Evolutionary conservation across 2,329 filamentous ascomycete species (phyloP), one percentile per base, ranked within the genome.

Genomic region (Epichloe elymi): DNA sequence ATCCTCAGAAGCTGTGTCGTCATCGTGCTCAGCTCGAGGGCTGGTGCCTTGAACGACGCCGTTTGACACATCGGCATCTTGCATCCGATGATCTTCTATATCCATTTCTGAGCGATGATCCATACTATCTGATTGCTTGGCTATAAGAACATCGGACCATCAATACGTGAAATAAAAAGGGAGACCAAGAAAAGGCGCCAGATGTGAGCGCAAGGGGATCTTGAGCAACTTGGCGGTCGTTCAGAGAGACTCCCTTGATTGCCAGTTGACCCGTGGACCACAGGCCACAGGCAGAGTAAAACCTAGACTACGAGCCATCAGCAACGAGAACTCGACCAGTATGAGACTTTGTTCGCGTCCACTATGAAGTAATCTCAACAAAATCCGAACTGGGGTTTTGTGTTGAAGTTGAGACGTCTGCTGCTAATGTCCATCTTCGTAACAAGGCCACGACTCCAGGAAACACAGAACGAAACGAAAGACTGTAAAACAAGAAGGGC

Each of bases 51-150:
- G 55, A 7, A 50, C 54, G 42, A 59, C 35, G 12, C 59, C 61
- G 45, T 65, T 67, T 5, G 59, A 37, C 26, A 51, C 53, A 49
- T 62, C 65, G 17, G 61, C 71, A 57, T 73, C 71, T 44, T 64
- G 61, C 67, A 72, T 71, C 39, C 64, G 66, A 54, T 70, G 67
- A 46, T 75, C 71, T 42, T 70, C 70, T 45, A 64, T 62, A 48
- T 73, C 72, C 67, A 71, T 70, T 51, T 58, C 51, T 39, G 61
- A 56, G 54, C 62, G 51, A 35, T 51, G 51, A 33, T 57, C 53
- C 56, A 59, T 55, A 19, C 35, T 35, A 39, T 12, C 38, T 19
- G 10, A 26, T 39, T 37, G 17, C 36, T 35, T 17, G 20, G n/a
- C 12, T 20, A 19, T 3, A 11, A 23, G 43, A 23, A 38, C 17